phyloP scores from a whole-genome alignment of 495 filamentous ascomycete genomes.

The Pseudevernia furfuracea region DNA sequence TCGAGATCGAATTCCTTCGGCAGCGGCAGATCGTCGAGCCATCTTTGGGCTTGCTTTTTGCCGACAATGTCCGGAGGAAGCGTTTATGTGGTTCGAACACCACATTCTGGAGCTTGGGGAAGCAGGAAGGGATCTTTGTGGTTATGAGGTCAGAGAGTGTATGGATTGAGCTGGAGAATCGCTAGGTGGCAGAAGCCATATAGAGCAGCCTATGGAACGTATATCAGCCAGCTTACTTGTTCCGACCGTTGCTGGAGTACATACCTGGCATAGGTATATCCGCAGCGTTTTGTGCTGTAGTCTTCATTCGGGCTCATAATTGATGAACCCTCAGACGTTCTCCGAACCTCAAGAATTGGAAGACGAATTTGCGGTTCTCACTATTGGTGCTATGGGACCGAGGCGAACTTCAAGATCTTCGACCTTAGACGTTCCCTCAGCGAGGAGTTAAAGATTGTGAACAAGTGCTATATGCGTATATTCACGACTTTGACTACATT shows the following conservation, averaged over 20 bases:
- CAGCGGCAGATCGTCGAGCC: neutral
- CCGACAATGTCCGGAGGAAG: neutral
- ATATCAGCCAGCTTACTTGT: neutral
- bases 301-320: neutral
- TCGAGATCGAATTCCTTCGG: neutral
- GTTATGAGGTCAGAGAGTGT: neutral
- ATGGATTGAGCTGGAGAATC: neutral
- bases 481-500: too few species aligned
- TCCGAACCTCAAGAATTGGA: neutral
- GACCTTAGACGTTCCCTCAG: too few species aligned
- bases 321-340: neutral
- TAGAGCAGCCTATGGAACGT: neutral
- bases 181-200: neutral
- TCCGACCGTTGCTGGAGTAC: neutral
- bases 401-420: too few species aligned
- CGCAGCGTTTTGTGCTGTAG: neutral
- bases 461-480: too few species aligned
- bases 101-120: neutral
- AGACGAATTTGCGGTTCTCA: too few species aligned
- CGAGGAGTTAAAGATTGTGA: too few species aligned
- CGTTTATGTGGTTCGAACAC: neutral
- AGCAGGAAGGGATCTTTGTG: neutral
- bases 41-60: neutral
- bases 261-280: neutral
- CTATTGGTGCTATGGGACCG: too few species aligned